A percentile compares a stretch with the other conserved stretches of the same genome.
These are phyloP conservation scores for Termitomyces sp. DNA, from an alignment of 768 basidiomycete species.

Conservation along the genomic window DNA sequence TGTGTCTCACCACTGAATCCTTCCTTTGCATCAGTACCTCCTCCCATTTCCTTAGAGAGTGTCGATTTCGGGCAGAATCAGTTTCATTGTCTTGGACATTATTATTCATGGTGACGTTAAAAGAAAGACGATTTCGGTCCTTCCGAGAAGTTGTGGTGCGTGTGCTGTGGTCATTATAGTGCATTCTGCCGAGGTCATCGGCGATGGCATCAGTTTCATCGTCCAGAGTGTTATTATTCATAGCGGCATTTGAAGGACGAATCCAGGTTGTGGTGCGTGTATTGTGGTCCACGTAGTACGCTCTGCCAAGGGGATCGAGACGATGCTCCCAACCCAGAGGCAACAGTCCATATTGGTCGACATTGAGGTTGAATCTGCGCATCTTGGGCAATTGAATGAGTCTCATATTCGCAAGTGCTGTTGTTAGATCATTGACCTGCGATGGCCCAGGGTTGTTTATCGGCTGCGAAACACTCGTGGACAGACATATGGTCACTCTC, in stretches of 20 bases:
- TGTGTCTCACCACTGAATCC: no score
- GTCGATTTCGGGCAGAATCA: slow-evolving; percentile 87
- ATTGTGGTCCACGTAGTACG: slow-evolving; percentile 99
- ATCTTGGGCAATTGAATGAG: slow-evolving; percentile 59
- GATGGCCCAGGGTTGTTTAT: slow-evolving; percentile 84
- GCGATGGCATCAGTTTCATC: slow-evolving; percentile 78
- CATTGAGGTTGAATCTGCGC: slow-evolving; percentile 91
- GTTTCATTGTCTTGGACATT: no score
- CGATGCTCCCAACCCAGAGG: slow-evolving; percentile 96
- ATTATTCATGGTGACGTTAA: no score
- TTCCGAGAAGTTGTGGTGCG: no score
- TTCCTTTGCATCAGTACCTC: no score
- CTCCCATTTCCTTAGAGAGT: no score
- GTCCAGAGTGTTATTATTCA: slow-evolving; percentile 68
- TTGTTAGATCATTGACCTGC: slow-evolving; percentile 55
- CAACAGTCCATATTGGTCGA: slow-evolving; percentile 90
- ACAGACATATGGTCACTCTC: slow-evolving; percentile 94
- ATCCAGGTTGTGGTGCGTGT: slow-evolving; percentile 98
- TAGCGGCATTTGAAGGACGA: slow-evolving; percentile 73
- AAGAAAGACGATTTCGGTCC: no score
- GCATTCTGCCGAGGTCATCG: no score
- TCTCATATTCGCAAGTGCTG: slow-evolving; percentile 58
- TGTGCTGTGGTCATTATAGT: no score
- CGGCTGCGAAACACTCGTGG: slow-evolving; percentile 83
- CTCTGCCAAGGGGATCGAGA: slow-evolving; percentile 91